Evolutionary conservation across 495 filamentous ascomycete species (phyloP).

Genomic region (Xeromyces bisporus): DNA sequence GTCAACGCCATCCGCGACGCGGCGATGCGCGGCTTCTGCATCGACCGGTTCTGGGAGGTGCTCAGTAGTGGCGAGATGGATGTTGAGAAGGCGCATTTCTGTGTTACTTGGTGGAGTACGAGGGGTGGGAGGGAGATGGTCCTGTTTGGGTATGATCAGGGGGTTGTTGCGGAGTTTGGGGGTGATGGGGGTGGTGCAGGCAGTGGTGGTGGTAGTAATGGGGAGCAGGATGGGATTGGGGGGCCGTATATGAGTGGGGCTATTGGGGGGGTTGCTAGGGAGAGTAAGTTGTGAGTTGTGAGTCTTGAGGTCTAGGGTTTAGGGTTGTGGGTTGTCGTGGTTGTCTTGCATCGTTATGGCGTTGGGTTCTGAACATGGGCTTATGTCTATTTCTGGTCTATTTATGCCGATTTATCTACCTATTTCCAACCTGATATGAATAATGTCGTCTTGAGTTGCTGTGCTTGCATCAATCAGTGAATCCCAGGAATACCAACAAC

Average conservation of each 20-base stretch:
- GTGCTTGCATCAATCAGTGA: conserved; percentile 1
- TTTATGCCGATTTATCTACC: no score
- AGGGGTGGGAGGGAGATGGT: conserved; percentile 49
- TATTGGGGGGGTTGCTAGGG: conserved; percentile 23
- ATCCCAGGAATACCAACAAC: conserved; percentile 65
- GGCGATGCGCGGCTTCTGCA: conserved; percentile 44
- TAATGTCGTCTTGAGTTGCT: neutral
- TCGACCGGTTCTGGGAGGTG: conserved; percentile 70
- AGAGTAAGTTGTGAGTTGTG: conserved; percentile 23
- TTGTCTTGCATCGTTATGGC: neutral
- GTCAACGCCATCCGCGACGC: conserved; percentile 45
- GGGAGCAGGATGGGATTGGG: no score
- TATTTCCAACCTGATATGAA: neutral
- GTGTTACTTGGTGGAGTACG: conserved; percentile 77
- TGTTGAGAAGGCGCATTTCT: conserved; percentile 63
- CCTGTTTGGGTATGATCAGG: conserved; percentile 33
- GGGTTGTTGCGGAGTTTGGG: conserved; percentile 2
- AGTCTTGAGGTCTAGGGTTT: neutral
- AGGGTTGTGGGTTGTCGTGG: neutral
- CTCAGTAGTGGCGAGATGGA: conserved; percentile 82
- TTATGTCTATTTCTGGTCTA: neutral
- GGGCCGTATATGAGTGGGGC: conserved; percentile 45
- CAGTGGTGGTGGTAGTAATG: no score
- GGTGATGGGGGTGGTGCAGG: conserved; percentile 4
- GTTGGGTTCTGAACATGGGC: neutral